Evolutionary conservation across 495 filamentous ascomycete genomes (phyloP).

Genomic region (Penicillium herquei): DNA sequence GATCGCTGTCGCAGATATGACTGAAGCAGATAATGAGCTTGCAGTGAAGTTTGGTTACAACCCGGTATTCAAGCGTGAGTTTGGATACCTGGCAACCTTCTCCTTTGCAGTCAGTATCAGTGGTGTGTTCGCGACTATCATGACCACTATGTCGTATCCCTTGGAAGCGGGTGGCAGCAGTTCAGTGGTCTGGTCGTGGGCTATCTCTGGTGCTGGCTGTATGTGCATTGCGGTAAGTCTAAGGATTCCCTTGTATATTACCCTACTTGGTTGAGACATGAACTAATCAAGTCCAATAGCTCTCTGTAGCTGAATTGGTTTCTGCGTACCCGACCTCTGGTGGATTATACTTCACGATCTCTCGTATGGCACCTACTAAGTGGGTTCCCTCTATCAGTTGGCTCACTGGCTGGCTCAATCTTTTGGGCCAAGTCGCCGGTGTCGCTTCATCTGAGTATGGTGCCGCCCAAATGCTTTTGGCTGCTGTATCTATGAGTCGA

Average conservation of each 20-base stretch:
- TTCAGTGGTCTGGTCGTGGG: conserved; percentile 63
- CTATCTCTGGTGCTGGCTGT: conserved; percentile 60
- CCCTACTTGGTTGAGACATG: neutral
- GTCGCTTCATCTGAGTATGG: conserved; percentile 67
- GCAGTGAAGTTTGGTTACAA: conserved; percentile 21
- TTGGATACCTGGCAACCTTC: conserved; percentile 59
- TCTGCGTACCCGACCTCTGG: conserved; percentile 53
- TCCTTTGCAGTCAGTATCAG: conserved; percentile 64
- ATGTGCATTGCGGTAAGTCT: conserved; percentile 57
- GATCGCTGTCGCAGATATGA: conserved; percentile 6
- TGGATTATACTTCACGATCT: conserved; percentile 50
- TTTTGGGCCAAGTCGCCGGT: conserved; percentile 64
- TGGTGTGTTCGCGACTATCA: conserved; percentile 58
- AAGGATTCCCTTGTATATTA: neutral
- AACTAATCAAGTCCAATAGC: conserved; percentile 6
- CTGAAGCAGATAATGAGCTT: conserved; percentile 17
- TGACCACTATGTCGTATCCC: conserved; percentile 61
- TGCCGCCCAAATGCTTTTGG: conserved; percentile 64
- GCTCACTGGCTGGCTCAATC: conserved; percentile 63
- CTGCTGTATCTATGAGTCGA: conserved; percentile 61
- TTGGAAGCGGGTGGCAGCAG: conserved; percentile 59
- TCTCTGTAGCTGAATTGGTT: conserved; percentile 54
- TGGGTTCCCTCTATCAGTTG: conserved; percentile 44
- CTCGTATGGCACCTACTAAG: conserved; percentile 33
- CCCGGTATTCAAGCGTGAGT: conserved; percentile 63